Evolutionary conservation across 2,329 filamentous ascomycete genomes (phyloP), one percentile per base, ranked within the genome.

Genomic region (Pestalotiopsis fici): DNA sequence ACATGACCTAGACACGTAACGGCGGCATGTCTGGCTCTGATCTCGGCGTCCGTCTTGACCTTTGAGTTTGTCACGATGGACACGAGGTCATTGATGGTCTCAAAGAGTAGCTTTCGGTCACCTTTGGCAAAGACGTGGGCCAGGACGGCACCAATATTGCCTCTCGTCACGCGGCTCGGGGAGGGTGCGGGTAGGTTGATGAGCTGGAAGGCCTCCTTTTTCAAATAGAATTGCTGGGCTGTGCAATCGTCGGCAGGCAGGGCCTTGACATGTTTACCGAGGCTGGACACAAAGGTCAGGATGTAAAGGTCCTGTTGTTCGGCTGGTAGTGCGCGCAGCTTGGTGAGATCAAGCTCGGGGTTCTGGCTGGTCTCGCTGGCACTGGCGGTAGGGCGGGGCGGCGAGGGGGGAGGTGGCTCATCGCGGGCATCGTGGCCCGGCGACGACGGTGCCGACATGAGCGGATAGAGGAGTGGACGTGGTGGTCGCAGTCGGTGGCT

Each of bases 281-380:
- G 86, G 69, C 92, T 89, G 31, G 94, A 92, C 43, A 95, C 92
- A 77, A 97, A 98, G 28, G 91, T 97, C 68, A 99, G 86, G 70
- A 99, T 88, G 79, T 96, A 97, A 13, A 99, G 88, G 75, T 98
- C 95, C 81, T 99, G 96, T 79, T 99, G 96, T 82, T 99, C 96
- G 65, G 93, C 90, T 56, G 95, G 93, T 59, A 98, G 88, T 64
- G 93, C 87, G 80, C 97, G 92, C 60, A 99, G 90, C 85, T 97
- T 97, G 75, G 90, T 83, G 73, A 97, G 83, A 78, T 99, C 95
- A 78, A 99, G 92, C 84, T 97, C 93, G 63, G 91, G 91, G 76
- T 88, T 91, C 70, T 79, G 81, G 68, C 84, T 80, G 71, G 80
- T 83, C 70, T 81, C 73, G 72, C 80, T 73, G 69, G 77, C 69